Conservation (phyloP, 2,329 filamentous ascomycete species). For the Didymosphaeria variabile region DNA sequence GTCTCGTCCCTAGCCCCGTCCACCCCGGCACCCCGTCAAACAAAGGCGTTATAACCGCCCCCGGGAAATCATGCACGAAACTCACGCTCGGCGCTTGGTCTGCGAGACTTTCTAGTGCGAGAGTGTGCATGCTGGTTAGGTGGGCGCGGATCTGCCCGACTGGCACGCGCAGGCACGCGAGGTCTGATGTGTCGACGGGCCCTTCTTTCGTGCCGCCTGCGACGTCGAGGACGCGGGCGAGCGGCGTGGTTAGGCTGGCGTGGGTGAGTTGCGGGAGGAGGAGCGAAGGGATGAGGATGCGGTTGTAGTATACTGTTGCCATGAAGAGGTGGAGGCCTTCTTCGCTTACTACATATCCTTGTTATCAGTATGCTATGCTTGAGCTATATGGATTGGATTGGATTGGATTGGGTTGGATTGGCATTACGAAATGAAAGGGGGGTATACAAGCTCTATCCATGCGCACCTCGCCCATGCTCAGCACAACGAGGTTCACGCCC, state of each 20-base stretch:
- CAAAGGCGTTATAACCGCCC: not conserved
- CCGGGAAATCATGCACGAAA: conserved; percentile 16
- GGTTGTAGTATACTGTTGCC: conserved; percentile 11
- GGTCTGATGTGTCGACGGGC: conserved; percentile 30
- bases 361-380: no score
- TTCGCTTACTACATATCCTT: not conserved
- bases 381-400: no score
- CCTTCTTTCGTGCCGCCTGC: conserved; percentile 32
- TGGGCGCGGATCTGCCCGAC: conserved; percentile 25
- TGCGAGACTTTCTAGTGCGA: conserved; percentile 16
- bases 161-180: conserved; percentile 22
- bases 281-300: conserved; percentile 9
- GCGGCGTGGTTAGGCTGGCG: not conserved
- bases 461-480: not conserved
- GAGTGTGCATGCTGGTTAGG: conserved; percentile 28
- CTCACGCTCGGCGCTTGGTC: conserved; percentile 12
- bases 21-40: not conserved
- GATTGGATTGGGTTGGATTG: no score
- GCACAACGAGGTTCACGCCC: conserved; percentile 4
- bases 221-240: conserved; percentile 13
- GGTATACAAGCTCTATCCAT: conserved; percentile 1
- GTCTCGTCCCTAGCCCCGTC: not conserved
- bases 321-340: conserved; percentile 15
- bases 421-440: not conserved
- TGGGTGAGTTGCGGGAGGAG: conserved; percentile 1